A percentile compares a stretch with the other conserved stretches of the same genome.
phyloP scores from a whole-genome alignment of 83 land plant genomes.

The Isoetes engelmannii region DNA sequence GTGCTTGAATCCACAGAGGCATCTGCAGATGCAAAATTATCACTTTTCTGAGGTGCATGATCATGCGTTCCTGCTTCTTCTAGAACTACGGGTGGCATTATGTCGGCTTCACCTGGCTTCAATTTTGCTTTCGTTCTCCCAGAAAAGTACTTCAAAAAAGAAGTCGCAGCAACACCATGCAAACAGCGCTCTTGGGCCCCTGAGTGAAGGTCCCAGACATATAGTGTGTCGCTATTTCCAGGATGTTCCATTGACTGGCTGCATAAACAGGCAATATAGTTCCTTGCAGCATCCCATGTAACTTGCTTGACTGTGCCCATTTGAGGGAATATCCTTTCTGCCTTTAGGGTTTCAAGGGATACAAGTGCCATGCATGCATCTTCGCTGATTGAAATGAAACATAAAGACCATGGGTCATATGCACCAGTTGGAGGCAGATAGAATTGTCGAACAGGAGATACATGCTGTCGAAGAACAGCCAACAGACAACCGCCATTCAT shows the following conservation, averaged over 20 bases:
- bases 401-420: constrained; percentile 58
- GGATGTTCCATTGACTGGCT: constrained; percentile 17
- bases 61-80: no score
- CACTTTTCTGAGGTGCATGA: no score
- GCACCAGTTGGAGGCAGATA: constrained; percentile 53
- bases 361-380: constrained; percentile 65
- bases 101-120: constrained; percentile 15
- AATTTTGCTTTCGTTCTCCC: constrained; percentile 33
- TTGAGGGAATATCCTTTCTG: constrained; percentile 85
- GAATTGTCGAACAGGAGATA: constrained; percentile 70
- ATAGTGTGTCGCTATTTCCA: constrained; percentile 38
- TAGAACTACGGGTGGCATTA: no score
- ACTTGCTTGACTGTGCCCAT: constrained; percentile 48
- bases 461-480: constrained; percentile 72
- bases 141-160: constrained; percentile 62
- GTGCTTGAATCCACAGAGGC: no score
- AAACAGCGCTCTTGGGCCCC: constrained; percentile 77
- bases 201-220: constrained; percentile 83
- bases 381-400: constrained; percentile 74
- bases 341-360: constrained; percentile 65
- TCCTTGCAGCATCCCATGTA: constrained; percentile 71
- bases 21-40: no score
- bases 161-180: constrained; percentile 68
- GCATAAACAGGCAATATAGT: constrained; percentile 71
- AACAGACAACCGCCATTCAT: constrained; percentile 44